Percentiles rank a stretch among this genome's conserved stretches.
Conservation (phyloP, 768 basidiomycete genomes). For the Kwoniella dejecticola region DNA sequence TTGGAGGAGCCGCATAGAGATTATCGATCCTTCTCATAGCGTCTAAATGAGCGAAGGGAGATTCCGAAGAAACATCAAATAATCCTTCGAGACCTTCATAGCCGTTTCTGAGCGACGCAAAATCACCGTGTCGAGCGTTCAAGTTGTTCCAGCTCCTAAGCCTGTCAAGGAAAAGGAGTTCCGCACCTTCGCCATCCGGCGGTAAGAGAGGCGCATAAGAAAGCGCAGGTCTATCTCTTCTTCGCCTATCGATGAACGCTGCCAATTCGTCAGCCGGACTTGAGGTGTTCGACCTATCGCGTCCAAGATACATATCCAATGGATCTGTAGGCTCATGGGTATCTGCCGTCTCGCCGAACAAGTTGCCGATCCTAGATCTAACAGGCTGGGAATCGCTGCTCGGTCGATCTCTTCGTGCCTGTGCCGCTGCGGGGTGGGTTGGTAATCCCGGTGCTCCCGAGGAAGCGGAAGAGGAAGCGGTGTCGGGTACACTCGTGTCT, state of each 20-base stretch:
- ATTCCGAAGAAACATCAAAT: conserved; percentile 1
- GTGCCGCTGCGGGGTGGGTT: too few species aligned
- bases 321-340: not conserved
- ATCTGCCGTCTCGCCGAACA: not conserved
- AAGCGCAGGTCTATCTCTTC: not conserved
- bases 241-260: not conserved
- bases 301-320: not conserved
- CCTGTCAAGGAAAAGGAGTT: conserved; percentile 10
- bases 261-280: conserved; percentile 6
- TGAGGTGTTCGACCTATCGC: conserved; percentile 1
- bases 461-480: not conserved
- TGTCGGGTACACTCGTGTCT: conserved; percentile 1
- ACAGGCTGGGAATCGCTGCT: not conserved
- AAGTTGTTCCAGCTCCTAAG: not conserved
- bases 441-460: too few species aligned
- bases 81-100: conserved; percentile 1
- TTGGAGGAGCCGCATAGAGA: not conserved
- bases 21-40: not conserved
- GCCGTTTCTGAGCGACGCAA: not conserved
- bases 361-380: not conserved
- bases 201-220: too few species aligned
- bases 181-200: conserved; percentile 1
- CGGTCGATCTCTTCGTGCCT: not conserved
- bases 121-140: not conserved
- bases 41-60: not conserved